Base-by-base conservation (phyloP, 768 basidiomycete species). In the Psilocybe subaeruginosa region DNA sequence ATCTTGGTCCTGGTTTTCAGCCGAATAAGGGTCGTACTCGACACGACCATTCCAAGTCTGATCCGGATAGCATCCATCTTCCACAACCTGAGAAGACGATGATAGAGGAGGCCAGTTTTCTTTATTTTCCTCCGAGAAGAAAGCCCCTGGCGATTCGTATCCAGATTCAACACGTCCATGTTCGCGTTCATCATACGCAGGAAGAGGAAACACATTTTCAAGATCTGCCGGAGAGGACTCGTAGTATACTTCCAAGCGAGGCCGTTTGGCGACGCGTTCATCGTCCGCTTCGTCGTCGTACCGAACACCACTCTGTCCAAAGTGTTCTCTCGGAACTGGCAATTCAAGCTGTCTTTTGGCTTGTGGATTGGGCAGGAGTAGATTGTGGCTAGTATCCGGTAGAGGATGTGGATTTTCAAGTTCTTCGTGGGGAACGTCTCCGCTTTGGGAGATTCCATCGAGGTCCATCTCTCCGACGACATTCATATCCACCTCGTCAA, bases 91-190 rank as follows among this genome's bases (percentile, higher is more conserved):
- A 11, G 64, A 55, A 41, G 65, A 66, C 12, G 61, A 66, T 8
- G 61, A 59, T 11, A 47, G 48, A n/a, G 64, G 66, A 17, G 64
- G 66, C 56, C 59, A 57, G 16, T 69, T 69, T 59, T 69, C 68
- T 39, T 69, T 69, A 35, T 67, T 60, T 12, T 64, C 68, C 19
- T 61, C 61, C 8, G 43, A 43, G 9, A 46, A 58, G 23, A 35
- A 46, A 41, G 33, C 9, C 9, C 6, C 56, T 14, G 59, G 52
- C 2, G 51, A 58, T 8, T 57, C 35, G 31, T 59, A 37, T 33
- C 51, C 46, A 29, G 35, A 27, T 29, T 35, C 45, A 8, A 17
- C 30, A n/a, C n/a, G n/a, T n/a, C 7, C 46, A 9, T 19, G 4
- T 19, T 29, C 14, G 6, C n/a, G 17, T 8, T 49, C 19, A n/a